Evolutionary conservation across 2,329 filamentous ascomycete species (phyloP), one percentile per base, ranked within the genome.

Genomic region (Ciborinia camelliae): DNA sequence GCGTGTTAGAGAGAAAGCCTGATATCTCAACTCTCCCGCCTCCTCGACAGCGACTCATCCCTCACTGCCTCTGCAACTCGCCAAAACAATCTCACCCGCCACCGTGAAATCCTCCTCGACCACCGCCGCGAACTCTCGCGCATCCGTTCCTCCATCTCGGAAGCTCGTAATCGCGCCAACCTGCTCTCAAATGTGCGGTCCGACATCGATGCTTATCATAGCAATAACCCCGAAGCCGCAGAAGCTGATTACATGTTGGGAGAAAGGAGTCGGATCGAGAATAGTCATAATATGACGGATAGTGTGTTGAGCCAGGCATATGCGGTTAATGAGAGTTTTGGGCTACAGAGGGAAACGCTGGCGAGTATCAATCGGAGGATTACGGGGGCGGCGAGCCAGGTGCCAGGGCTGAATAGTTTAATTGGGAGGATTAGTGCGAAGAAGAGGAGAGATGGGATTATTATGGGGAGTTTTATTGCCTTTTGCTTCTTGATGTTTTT

Each of bases 181-280:
- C 86, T 99, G 39, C 86, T 99, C 64, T 90, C 88, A 62, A 95
- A 92, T 74, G 92, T 99, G 57, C 90, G 92, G 68, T 90, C 90
- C 73, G 95, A 99, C 76, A 98, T 98, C 77, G 85, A 92, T 76
- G 88, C 91, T 63, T 97, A 97, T 80, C 90, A 90, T 63, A 86
- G 89, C 58, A 86, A 86, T 64, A 95, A 96, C 75, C 91, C 91
- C 10, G 90, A 86, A 71, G 87, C 87, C 3, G 90, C 89, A 63
- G 95, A 98, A 79, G 92, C 92, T 54, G 94, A 99, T 67, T 99
- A 98, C 81, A 97, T 99, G 93, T 84, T 99, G 35, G 90, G 91
- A 72, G 95, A 99, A 82, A 85, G 95, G 60, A 81, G 82, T 68
- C 86, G 90, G 69, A 86, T 99, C 74, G 95, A 99, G 75, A 89